Percentiles rank a stretch among this genome's conserved stretches.
Conservation (phyloP, 805 yeast genomes). For the Wickerhamiella spandovensis region DNA sequence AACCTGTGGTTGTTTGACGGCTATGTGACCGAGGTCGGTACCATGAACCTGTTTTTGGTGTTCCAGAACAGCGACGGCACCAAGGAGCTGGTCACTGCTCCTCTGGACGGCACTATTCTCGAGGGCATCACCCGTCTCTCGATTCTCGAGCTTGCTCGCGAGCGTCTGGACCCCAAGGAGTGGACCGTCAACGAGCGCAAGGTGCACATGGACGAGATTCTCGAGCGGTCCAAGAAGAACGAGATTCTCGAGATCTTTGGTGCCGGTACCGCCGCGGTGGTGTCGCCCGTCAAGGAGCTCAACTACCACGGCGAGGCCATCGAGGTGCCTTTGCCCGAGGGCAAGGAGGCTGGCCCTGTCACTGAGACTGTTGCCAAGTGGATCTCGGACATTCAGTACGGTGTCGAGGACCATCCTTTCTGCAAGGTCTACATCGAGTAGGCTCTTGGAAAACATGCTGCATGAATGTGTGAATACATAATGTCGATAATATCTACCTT, state of each 20-base stretch:
- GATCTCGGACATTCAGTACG: slow-evolving; percentile 87
- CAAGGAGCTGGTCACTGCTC: slow-evolving; percentile 89
- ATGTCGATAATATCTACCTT: neutral
- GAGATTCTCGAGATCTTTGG: slow-evolving; percentile 91
- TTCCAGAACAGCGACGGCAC: slow-evolving; percentile 68
- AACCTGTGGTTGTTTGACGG: slow-evolving; percentile 90
- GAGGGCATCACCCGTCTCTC: slow-evolving; percentile 97
- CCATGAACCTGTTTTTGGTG: slow-evolving; percentile 89
- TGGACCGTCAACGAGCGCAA: slow-evolving; percentile 81
- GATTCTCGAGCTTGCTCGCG: slow-evolving; percentile 60
- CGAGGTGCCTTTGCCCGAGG: slow-evolving; percentile 64
- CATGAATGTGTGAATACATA: neutral
- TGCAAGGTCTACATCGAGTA: slow-evolving; percentile 11
- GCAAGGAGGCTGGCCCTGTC: slow-evolving; percentile 49
- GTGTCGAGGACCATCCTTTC: slow-evolving; percentile 49
- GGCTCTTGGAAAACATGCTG: neutral
- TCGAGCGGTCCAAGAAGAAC: slow-evolving; percentile 63
- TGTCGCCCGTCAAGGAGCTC: slow-evolving; percentile 80
- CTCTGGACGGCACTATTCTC: slow-evolving; percentile 91
- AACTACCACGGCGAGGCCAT: slow-evolving; percentile 67
- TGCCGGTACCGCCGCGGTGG: slow-evolving; percentile 95
- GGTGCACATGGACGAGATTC: slow-evolving; percentile 68
- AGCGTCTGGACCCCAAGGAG: slow-evolving; percentile 55
- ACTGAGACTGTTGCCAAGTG: slow-evolving; percentile 69
- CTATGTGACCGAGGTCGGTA: slow-evolving; percentile 88